Evolutionary conservation across 2,329 filamentous ascomycete species (phyloP), one percentile per base, ranked within the genome.

Genomic region (Cordyceps militaris): DNA sequence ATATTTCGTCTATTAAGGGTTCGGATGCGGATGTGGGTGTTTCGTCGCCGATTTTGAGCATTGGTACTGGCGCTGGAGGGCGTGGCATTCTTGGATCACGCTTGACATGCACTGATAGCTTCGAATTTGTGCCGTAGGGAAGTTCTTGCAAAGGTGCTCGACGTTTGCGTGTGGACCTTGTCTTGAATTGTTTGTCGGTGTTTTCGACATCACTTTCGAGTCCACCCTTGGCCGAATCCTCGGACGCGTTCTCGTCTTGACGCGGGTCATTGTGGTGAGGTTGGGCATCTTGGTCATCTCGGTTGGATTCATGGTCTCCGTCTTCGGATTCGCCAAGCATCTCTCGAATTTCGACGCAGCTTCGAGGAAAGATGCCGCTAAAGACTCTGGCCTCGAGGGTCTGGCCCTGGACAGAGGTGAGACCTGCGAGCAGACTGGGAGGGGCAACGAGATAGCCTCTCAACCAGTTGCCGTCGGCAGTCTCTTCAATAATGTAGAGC

Each of bases 401-500:
- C 72, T 97, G 91, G 49, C 94, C 93, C 71, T 91, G 93, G 66
- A 88, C 85, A 61, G 88, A 93, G 11, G 91, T 97, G 70, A 99
- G 77, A 49, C 93, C 94, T 19, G 94, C 90, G 59, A 99, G 83
- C 69, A 99, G 77, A 65, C 91, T 96, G 21, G 94, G 94, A 54
- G 94, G 93, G 62, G 94, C 91, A 64, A 99, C 88, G 60, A 99
- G 81, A 73, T 99, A 99, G 59, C 94, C 94, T 56, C 94, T 87
- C 73, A 93, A 88, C 95, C 94, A 99, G 70, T 90, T 84, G 66
- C 88, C 89, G 74, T 96, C 85, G 23, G 91, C 88, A 40, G 93
- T 95, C 74, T 97, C 91, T 74, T 97, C 93, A 69, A 99, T 97
- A 64, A 99, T 95, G 76, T 99, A 99, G 63, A 99, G 80, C 75